Conservation (phyloP, 495 filamentous ascomycete species). For the Podospora appendiculata region DNA sequence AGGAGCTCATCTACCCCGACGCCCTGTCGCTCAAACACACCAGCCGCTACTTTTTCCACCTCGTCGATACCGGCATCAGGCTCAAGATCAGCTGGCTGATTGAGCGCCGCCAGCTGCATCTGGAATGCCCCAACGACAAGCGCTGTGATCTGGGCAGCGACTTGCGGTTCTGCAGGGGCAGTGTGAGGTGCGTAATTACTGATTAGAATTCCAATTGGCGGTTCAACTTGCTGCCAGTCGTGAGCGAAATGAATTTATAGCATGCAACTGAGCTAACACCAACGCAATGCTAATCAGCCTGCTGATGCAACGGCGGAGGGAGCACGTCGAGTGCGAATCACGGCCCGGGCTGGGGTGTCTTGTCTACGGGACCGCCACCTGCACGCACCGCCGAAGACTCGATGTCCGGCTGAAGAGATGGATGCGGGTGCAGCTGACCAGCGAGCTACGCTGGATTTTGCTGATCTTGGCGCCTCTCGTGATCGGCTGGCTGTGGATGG, state of each 20-base stretch:
- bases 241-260: too few species aligned
- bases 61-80: conserved; percentile 57
- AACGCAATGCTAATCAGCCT: conserved; percentile 19
- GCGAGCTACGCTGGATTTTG: conserved; percentile 26
- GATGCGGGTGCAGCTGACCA: conserved; percentile 16
- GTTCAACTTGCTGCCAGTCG: too few species aligned
- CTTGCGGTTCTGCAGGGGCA: conserved; percentile 43
- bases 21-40: conserved; percentile 56
- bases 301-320: conserved; percentile 44
- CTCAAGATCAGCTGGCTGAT: conserved; percentile 63
- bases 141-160: conserved; percentile 46
- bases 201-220: too few species aligned
- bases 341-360: conserved; percentile 44
- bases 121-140: conserved; percentile 43
- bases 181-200: conserved; percentile 32
- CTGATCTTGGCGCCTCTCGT: conserved; percentile 9
- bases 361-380: conserved; percentile 39
- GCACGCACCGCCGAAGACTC: conserved; percentile 26
- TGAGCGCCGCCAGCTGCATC: conserved; percentile 43
- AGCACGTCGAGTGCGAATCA: conserved; percentile 47
- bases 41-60: conserved; percentile 51
- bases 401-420: conserved; percentile 25
- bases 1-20: conserved; percentile 49
- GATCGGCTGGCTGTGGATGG: conserved; percentile 14
- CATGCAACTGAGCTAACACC: not conserved